phyloP scores from a whole-genome alignment of 192 early-diverging fungal genomes.

The Linnemannia schmuckeri region DNA sequence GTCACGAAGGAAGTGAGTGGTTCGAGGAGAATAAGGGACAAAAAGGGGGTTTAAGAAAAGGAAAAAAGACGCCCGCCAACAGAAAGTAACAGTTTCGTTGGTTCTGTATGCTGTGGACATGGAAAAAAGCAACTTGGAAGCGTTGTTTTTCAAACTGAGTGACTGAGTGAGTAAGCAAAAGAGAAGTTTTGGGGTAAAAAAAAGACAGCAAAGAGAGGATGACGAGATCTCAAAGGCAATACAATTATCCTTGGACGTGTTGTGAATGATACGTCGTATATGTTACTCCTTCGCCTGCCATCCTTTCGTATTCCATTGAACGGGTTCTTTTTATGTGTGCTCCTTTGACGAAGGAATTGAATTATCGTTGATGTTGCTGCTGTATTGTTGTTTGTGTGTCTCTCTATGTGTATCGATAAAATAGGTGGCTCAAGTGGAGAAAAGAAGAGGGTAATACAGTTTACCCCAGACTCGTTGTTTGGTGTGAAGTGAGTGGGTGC shows the following conservation, averaged over 20 bases:
- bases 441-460: background rate
- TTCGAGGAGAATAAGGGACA: background rate
- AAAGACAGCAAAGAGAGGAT: background rate
- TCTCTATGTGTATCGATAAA: background rate
- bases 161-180: background rate
- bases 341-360: background rate
- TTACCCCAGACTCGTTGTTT: background rate
- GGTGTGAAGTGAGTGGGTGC: background rate
- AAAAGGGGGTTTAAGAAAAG: background rate
- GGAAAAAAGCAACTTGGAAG: background rate
- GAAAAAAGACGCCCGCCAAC: background rate
- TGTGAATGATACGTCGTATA: background rate
- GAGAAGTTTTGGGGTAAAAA: background rate
- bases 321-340: background rate
- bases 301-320: background rate
- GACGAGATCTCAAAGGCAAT: background rate
- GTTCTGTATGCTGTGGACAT: too few species aligned
- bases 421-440: background rate
- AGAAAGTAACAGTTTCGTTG: too few species aligned
- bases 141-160: too few species aligned
- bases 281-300: too few species aligned
- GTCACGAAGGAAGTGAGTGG: background rate
- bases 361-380: background rate
- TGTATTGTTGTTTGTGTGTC: background rate
- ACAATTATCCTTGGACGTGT: slow-evolving; percentile 11